Percentiles rank a stretch among this genome's conserved stretches.
Evolutionary conservation across 2,329 filamentous ascomycete species (phyloP).

Genomic region (Diaporthe eres): DNA sequence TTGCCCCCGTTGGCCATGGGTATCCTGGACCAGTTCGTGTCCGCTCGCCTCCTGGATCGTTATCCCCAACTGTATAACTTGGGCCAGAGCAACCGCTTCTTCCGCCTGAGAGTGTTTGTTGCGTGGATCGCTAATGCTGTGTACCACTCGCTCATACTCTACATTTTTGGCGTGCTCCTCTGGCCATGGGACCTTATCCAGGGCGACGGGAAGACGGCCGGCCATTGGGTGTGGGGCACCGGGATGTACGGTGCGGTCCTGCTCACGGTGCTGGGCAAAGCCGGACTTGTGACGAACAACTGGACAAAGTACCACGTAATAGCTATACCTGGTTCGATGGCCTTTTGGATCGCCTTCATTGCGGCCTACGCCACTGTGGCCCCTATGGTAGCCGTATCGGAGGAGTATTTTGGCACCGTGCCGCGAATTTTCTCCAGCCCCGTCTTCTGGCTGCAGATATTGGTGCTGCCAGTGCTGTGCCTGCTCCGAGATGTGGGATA

Average conservation of each 20-base stretch:
- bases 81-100: conserved; percentile 93
- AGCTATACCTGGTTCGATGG: conserved; percentile 93
- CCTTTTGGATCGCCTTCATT: conserved; percentile 92
- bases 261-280: conserved; percentile 93
- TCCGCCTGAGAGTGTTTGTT: conserved; percentile 91
- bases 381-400: conserved; percentile 84
- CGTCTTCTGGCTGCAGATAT: conserved; percentile 91
- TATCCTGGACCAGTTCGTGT: conserved; percentile 98
- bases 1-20: conserved; percentile 94
- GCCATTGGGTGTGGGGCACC: conserved; percentile 98
- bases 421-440: conserved; percentile 85
- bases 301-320: conserved; percentile 99
- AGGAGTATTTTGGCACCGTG: conserved; percentile 88
- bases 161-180: conserved; percentile 85
- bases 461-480: conserved; percentile 85
- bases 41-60: conserved; percentile 90
- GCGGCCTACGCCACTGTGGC: conserved; percentile 89
- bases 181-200: conserved; percentile 86
- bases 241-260: conserved; percentile 95
- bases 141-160: conserved; percentile 95
- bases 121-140: conserved; percentile 95
- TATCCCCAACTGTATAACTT: conserved; percentile 97
- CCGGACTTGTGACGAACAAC: conserved; percentile 93
- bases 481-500: conserved; percentile 91
- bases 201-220: conserved; percentile 83